These are phyloP conservation scores for Globisporangium viniferum DNA, from an alignment of 352 stramenopile species.

Conservation along the genomic window DNA sequence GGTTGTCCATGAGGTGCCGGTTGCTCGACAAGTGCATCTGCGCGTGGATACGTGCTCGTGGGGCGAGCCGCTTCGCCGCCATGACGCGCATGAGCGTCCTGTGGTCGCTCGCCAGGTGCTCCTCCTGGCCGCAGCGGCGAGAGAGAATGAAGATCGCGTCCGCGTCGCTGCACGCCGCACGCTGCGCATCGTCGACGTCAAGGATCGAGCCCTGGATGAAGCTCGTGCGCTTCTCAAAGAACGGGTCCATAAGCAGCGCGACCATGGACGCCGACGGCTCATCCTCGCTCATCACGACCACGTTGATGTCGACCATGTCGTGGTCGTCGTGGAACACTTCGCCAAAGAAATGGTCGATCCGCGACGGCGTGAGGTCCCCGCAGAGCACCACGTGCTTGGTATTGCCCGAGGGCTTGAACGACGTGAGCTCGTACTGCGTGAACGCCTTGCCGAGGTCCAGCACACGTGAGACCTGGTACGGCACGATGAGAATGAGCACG, in stretches of 20 bases:
- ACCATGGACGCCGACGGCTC: slow-evolving; percentile 72
- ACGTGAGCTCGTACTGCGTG: slow-evolving; percentile 67
- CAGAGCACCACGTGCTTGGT: slow-evolving; percentile 80
- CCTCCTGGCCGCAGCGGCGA: slow-evolving; percentile 56
- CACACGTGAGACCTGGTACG: slow-evolving; percentile 82
- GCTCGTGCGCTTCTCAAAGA: slow-evolving; percentile 80
- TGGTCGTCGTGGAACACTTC: slow-evolving; percentile 88
- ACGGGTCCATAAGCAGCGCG: slow-evolving; percentile 75
- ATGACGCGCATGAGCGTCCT: slow-evolving; percentile 80
- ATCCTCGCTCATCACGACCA: slow-evolving; percentile 76
- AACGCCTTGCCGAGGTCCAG: slow-evolving; percentile 77
- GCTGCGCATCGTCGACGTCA: slow-evolving; percentile 74
- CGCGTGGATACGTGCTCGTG: slow-evolving; percentile 51
- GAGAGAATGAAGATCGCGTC: slow-evolving; percentile 82
- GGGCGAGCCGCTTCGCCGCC: slow-evolving; percentile 63
- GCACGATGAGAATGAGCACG: slow-evolving; percentile 82
- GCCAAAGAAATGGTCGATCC: slow-evolving; percentile 84
- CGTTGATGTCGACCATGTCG: slow-evolving; percentile 74
- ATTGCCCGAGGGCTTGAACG: slow-evolving; percentile 60
- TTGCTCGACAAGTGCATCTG: slow-evolving; percentile 81
- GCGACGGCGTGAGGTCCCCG: slow-evolving; percentile 73
- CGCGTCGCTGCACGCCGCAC: slow-evolving; percentile 54
- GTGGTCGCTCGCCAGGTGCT: slow-evolving; percentile 71
- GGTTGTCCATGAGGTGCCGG: slow-evolving; percentile 66
- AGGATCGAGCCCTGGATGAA: slow-evolving; percentile 82